Base-by-base conservation (phyloP, 106 monocot species). In the Dendrobium chrysotoxum region DNA sequence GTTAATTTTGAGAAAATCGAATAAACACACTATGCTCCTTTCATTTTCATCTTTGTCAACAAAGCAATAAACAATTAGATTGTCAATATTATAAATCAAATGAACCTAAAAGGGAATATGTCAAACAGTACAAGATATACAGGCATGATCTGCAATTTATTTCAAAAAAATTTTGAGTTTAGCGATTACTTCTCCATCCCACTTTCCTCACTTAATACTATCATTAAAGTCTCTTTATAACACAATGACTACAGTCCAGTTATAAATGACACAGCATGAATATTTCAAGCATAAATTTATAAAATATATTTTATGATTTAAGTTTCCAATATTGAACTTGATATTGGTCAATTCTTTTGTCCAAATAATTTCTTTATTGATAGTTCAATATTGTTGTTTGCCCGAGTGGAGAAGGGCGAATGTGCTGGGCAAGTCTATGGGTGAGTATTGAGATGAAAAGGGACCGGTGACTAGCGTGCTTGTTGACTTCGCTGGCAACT, bases 31-130 rank as follows among this genome's bases (percentile, higher is more conserved):
- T 73, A 73, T 73, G 73, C 20, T 73, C 41, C 73, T 73, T 41
- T 40, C 73, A 73, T 40, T 73, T 41, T 73, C 73, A 73, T 73
- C 41, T 73, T 40, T 73, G 40, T 68, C 40, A 73, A 73, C 41
- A 73, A 41, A 73, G 21, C 20, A 18, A 73, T 20, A 40, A 41
- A 73, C 20, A 73, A n/a, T 17, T 18, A 7, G 20, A 73, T 20
- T 40, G 68, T 68, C 68, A 31, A 68, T 7, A 40, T 39, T 73
- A 20, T 73, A 15, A 70, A 70, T 12, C 30, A 31, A 31, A 31
- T 41, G 7, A 73, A 41, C 73, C 13, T 73, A 68, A 12, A 31
- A 13, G 31, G 68, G 30, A 67, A 68, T 12, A 30, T 3, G 28
- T 13, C 30, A 68, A 9, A 31, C 31, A 31, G 12, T 11, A 31